These are phyloP conservation scores for Ceratobasidium sp. DNA, from an alignment of 1,284 basidiomycete species.

Conservation along the genomic window DNA sequence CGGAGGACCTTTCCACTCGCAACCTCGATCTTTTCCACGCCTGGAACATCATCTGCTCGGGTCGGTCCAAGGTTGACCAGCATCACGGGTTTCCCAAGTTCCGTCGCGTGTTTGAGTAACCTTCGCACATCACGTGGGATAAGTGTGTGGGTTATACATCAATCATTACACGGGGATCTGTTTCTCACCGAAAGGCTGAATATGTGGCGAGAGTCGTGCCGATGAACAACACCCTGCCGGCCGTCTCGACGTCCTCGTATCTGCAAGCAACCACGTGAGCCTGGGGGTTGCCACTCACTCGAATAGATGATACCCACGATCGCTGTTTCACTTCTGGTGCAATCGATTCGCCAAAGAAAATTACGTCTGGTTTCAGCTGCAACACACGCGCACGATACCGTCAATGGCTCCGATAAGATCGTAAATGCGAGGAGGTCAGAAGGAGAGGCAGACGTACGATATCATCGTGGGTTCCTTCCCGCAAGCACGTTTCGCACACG, in stretches of 20 bases:
- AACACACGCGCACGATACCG: conserved; percentile 1
- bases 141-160: not conserved
- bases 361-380: conserved; percentile 83
- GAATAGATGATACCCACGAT: conserved; percentile 62
- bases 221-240: conserved; percentile 75
- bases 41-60: conserved; percentile 75
- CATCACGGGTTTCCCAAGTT: conserved; percentile 76
- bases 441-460: conserved; percentile 56
- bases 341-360: conserved; percentile 91
- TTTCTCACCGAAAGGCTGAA: conserved; percentile 77
- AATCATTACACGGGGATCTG: conserved; percentile 20
- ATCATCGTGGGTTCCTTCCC: conserved; percentile 59
- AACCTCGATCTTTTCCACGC: conserved; percentile 78
- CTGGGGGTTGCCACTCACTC: not conserved
- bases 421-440: not conserved
- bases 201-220: conserved; percentile 92
- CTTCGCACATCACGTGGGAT: conserved; percentile 15
- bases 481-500: conserved; percentile 68
- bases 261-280: conserved; percentile 49
- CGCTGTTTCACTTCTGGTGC: conserved; percentile 64
- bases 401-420: not conserved
- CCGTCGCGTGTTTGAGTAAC: conserved; percentile 79
- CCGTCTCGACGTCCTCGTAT: conserved; percentile 64
- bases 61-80: conserved; percentile 87
- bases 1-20: conserved; percentile 71